Percentiles rank a stretch among this genome's conserved stretches.
phyloP scores from a whole-genome alignment of 2,329 filamentous ascomycete species.

The Xylariaceae sp. region DNA sequence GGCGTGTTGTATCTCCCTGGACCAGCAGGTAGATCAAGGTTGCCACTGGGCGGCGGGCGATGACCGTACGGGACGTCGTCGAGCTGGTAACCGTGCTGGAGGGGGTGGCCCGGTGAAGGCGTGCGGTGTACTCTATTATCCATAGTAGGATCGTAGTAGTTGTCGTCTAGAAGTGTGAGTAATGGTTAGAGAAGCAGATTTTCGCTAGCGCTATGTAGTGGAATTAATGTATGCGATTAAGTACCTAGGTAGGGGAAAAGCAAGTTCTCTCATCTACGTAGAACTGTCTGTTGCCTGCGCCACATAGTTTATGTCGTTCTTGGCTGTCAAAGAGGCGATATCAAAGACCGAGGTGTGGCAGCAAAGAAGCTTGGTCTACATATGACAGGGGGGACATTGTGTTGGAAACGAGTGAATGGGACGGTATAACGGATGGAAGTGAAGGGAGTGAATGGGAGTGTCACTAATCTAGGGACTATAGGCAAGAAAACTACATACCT shows the following conservation, averaged over 20 bases:
- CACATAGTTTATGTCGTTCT: slow-evolving; percentile 16
- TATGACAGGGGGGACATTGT: neutral
- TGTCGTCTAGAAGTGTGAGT: slow-evolving; percentile 50
- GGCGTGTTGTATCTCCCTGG: slow-evolving; percentile 56
- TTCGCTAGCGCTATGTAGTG: slow-evolving; percentile 1
- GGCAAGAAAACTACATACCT: slow-evolving; percentile 55
- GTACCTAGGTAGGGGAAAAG: slow-evolving; percentile 12
- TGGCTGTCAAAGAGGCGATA: neutral
- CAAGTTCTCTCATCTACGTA: slow-evolving; percentile 7
- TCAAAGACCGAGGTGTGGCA: slow-evolving; percentile 3
- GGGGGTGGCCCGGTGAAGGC: slow-evolving; percentile 76
- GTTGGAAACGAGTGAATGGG: slow-evolving; percentile 1
- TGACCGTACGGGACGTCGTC: slow-evolving; percentile 73
- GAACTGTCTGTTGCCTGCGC: slow-evolving; percentile 19
- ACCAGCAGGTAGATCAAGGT: slow-evolving; percentile 71
- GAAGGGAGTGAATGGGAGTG: neutral
- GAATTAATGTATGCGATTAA: slow-evolving; percentile 5
- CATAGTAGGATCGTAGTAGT: slow-evolving; percentile 64
- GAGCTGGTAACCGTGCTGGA: slow-evolving; percentile 77
- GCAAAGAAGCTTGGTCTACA: slow-evolving; percentile 12
- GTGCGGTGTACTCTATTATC: slow-evolving; percentile 62
- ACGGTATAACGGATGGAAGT: neutral
- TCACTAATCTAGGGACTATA: slow-evolving; percentile 7
- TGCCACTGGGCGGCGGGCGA: slow-evolving; percentile 43
- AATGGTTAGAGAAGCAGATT: slow-evolving; percentile 23